Evolutionary conservation across 1,139 yeast species (phyloP), one percentile per base, ranked within the genome.

Genomic region (Suhomyces choctaworum): DNA sequence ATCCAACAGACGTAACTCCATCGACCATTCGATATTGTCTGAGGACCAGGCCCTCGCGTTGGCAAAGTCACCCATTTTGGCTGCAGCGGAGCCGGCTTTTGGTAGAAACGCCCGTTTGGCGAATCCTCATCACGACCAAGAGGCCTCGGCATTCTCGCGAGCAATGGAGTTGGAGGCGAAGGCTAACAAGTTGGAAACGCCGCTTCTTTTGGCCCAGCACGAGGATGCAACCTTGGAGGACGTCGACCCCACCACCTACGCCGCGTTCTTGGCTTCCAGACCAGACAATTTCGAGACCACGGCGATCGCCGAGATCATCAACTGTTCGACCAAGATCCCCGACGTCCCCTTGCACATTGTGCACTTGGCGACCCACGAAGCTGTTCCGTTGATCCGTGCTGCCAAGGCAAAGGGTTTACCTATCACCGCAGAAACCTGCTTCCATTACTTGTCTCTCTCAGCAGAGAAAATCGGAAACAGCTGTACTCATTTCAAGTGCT

Each of bases 241-340:
- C 34, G 69, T 77, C 31, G 83, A 81, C 50, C 82, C 92, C n/a
- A 77, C 79, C 1, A 62, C 78, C 12, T 89, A 89, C 60, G 67
- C 79, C 1, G 73, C 94, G 2, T 90, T 84, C 55, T 66, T 90
- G 43, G 81, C 85, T 1, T 86, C 96, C 7, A 72, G 97, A 49
- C 97, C 97, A 0, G 96, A 89, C 56, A 67, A 76, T 22, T 86
- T 87, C 54, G 97, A 90, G 58, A 80, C 86, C 23, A 80, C 83
- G 21, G 97, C 97, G 6, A 82, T 90, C 44, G 69, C 77, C 7
- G 78, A 81, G 39, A 76, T 90, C 44, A 76, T 88, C 44, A 61
- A 71, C 30, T 78, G 88, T 43, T 78, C 88, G 24, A 65, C 69
- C 26, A 61, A 68, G 34, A 60, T 66, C 20, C 92, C 94, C n/a